These are phyloP conservation scores for Primulina eburnea DNA, from an alignment of 257 asterid genomes.

Conservation along the genomic window DNA sequence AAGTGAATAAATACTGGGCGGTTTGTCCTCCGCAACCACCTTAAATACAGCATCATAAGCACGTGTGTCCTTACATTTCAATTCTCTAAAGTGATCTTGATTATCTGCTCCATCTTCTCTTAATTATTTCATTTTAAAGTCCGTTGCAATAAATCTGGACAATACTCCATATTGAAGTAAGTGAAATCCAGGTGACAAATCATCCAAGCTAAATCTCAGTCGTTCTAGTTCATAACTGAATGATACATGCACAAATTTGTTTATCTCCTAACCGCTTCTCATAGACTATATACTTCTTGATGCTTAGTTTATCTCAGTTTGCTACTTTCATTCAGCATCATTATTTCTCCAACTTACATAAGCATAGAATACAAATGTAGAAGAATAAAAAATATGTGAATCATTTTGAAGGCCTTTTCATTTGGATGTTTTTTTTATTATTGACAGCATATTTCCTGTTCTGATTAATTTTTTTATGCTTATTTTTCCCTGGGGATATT, in stretches of 20 bases:
- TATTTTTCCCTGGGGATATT: slow-evolving; percentile 22
- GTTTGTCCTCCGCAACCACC: slow-evolving; percentile 7
- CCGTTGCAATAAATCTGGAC: slow-evolving; percentile 12
- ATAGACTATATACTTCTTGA: neutral
- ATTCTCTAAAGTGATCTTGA: slow-evolving; percentile 9
- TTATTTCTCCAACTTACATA: too few species aligned
- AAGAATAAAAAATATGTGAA: slow-evolving; percentile 10
- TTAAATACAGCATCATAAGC: slow-evolving; percentile 19
- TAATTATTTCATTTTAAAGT: slow-evolving; percentile 21
- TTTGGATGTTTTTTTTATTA: neutral
- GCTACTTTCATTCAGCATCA: too few species aligned
- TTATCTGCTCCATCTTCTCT: neutral
- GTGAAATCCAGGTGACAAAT: slow-evolving; percentile 14
- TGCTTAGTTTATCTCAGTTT: too few species aligned
- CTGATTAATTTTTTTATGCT: slow-evolving; percentile 16
- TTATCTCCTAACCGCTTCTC: neutral
- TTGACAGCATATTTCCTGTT: slow-evolving; percentile 11
- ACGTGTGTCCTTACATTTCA: neutral
- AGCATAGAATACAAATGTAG: slow-evolving; percentile 11
- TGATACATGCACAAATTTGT: neutral
- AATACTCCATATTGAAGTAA: slow-evolving; percentile 4
- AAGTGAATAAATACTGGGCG: slow-evolving; percentile 21
- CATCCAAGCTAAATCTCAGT: neutral
- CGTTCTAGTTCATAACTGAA: neutral
- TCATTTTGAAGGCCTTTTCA: neutral